Conservation (phyloP, 2,329 filamentous ascomycete species). For the Fusarium setosum region DNA sequence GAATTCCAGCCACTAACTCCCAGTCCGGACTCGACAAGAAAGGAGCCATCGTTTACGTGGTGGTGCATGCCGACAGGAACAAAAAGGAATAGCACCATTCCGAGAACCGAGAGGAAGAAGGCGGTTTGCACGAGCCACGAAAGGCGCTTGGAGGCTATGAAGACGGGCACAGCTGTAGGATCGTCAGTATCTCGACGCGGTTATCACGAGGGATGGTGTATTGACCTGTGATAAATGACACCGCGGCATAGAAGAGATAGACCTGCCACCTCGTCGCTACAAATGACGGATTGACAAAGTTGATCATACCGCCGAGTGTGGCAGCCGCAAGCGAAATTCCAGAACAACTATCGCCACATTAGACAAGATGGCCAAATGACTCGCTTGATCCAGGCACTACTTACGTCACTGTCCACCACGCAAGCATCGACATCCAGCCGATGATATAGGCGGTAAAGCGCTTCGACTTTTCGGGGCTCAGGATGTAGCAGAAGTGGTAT, state of each 20-base stretch:
- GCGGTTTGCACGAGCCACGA: slow-evolving; percentile 1
- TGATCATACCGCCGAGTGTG: slow-evolving; percentile 9
- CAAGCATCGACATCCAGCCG: slow-evolving; percentile 17
- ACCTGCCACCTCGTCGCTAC: slow-evolving; percentile 8
- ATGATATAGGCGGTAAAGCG: slow-evolving; percentile 12
- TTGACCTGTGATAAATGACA: slow-evolving; percentile 12
- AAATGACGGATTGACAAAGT: background rate
- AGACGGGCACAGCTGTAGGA: slow-evolving; percentile 1
- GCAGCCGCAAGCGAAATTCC: slow-evolving; percentile 9
- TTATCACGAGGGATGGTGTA: background rate
- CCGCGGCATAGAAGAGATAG: slow-evolving; percentile 14
- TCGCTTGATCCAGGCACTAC: no score
- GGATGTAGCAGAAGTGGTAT: slow-evolving; percentile 27
- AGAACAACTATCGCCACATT: slow-evolving; percentile 2
- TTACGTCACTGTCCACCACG: slow-evolving; percentile 26
- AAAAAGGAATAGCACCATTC: slow-evolving; percentile 14
- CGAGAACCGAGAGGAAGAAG: slow-evolving; percentile 3
- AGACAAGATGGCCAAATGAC: background rate
- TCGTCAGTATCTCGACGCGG: background rate
- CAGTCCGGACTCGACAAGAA: background rate
- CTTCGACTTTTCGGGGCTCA: slow-evolving; percentile 9
- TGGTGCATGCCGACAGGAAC: slow-evolving; percentile 1
- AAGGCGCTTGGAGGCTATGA: slow-evolving; percentile 9
- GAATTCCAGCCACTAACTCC: slow-evolving; percentile 18
- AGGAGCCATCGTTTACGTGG: slow-evolving; percentile 2